Evolutionary conservation across 108 stramenopile genomes (phyloP).

Genomic region (Nitzschia palea): DNA sequence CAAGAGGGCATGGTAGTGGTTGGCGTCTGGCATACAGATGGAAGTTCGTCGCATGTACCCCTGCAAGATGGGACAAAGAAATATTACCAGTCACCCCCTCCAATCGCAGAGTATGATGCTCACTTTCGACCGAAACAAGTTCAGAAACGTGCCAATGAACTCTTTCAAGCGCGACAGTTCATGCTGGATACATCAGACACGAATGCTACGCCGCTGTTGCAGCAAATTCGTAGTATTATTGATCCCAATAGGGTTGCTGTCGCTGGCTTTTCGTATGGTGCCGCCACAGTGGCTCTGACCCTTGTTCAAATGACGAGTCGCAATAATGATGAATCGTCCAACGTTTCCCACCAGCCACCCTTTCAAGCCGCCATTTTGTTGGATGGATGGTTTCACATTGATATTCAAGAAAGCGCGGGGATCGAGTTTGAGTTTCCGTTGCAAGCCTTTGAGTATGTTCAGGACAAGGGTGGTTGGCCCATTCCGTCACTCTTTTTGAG

Average conservation of each 20-base stretch:
- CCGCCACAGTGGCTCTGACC: constrained; percentile 41
- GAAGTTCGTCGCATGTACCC: constrained; percentile 47
- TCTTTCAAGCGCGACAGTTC: constrained; percentile 33
- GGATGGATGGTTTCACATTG: constrained; percentile 63
- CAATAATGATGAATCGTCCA: not conserved
- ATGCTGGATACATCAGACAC: constrained; percentile 6
- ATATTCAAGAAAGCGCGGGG: constrained; percentile 25
- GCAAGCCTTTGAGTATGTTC: constrained; percentile 34
- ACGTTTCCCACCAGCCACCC: not conserved
- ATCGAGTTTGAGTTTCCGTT: constrained; percentile 55
- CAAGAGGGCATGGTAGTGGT: constrained; percentile 54
- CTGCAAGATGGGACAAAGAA: constrained; percentile 32
- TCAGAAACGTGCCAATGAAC: constrained; percentile 30
- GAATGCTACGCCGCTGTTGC: not conserved
- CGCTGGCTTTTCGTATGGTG: constrained; percentile 60
- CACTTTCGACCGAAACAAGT: constrained; percentile 49
- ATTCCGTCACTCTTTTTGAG: constrained; percentile 55
- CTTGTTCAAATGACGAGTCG: constrained; percentile 16
- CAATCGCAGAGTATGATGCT: constrained; percentile 40
- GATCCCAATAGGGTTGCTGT: constrained; percentile 32
- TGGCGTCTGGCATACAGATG: constrained; percentile 56
- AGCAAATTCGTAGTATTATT: constrained; percentile 27
- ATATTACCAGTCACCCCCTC: constrained; percentile 47
- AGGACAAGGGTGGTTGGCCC: not conserved
- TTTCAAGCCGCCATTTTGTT: constrained; percentile 47